phyloP scores from a whole-genome alignment of 2,329 filamentous ascomycete genomes.

The Basipetospora chlamydospora region DNA sequence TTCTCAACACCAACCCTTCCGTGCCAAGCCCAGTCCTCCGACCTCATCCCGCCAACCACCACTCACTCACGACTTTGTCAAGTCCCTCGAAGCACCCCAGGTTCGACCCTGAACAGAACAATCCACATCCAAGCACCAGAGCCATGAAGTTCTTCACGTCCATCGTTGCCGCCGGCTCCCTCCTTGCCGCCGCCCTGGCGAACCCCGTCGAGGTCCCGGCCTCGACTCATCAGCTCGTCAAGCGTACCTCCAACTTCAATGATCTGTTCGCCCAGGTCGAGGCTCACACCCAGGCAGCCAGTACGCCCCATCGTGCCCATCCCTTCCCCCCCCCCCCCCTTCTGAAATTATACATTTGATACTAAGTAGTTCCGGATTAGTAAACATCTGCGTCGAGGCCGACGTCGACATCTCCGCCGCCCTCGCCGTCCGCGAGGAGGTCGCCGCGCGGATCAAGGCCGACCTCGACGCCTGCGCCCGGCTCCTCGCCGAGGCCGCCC shows the following conservation, averaged over 20 bases:
- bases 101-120: neutral
- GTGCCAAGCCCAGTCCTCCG: too few relatives aligned
- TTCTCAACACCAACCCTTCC: too few relatives aligned
- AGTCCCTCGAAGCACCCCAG: neutral
- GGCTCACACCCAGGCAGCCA: slow-evolving; percentile 3
- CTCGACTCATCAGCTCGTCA: neutral
- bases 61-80: neutral
- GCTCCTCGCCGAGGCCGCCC: slow-evolving; percentile 4
- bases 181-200: neutral
- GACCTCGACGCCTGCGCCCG: slow-evolving; percentile 2
- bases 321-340: neutral
- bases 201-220: neutral
- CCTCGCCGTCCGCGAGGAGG: slow-evolving; percentile 1
- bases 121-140: neutral
- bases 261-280: slow-evolving; percentile 4
- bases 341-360: neutral
- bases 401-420: slow-evolving; percentile 1
- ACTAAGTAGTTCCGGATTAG: neutral
- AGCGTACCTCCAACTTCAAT: slow-evolving; percentile 4
- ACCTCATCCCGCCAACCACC: too few relatives aligned
- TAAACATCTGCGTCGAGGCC: slow-evolving; percentile 1
- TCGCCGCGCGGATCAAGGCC: slow-evolving; percentile 3
- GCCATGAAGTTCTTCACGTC: slow-evolving; percentile 3
- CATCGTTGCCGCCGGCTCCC: neutral
- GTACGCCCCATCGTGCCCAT: neutral